A percentile compares a stretch with the other conserved stretches of the same genome.
Evolutionary conservation across 108 stramenopile genomes (phyloP).

Genomic region (Cylindrotheca closterium): DNA sequence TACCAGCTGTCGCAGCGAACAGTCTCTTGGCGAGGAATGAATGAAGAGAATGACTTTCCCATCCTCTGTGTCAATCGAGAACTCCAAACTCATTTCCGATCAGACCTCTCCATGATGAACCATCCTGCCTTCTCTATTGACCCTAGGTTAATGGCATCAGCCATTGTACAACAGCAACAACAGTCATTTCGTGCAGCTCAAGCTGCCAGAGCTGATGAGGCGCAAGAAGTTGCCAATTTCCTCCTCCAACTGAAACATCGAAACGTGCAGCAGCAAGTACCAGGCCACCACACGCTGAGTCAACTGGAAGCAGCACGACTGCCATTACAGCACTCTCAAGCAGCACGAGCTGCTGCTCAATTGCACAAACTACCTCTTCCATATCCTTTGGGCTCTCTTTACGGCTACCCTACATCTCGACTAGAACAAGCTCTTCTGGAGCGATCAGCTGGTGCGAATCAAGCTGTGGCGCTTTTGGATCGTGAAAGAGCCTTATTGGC

Average conservation of each 20-base stretch:
- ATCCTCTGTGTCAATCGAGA: no score
- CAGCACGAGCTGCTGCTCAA: constrained; percentile 6
- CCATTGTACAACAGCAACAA: background rate
- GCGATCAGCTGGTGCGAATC: constrained; percentile 7
- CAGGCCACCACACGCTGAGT: background rate
- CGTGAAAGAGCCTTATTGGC: background rate
- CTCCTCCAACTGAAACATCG: constrained; percentile 29
- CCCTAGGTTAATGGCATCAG: constrained; percentile 11
- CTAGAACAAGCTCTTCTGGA: constrained; percentile 2
- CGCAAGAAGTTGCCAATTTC: constrained; percentile 29
- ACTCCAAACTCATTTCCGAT: no score
- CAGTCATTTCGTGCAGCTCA: constrained; percentile 2
- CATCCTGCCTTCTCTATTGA: constrained; percentile 15
- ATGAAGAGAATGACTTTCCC: no score
- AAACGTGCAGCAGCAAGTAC: background rate
- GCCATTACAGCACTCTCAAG: constrained; percentile 3
- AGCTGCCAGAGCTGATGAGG: constrained; percentile 19
- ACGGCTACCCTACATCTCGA: constrained; percentile 9
- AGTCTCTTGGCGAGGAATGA: no score
- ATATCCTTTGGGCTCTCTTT: constrained; percentile 26
- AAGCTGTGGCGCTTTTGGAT: background rate
- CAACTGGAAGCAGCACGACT: background rate
- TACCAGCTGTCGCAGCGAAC: no score
- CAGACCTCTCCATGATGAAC: constrained; percentile 21
- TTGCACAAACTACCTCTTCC: background rate